Evolutionary conservation across 1,139 yeast species (phyloP).

Genomic region (Lodderomyces beijingensis): DNA sequence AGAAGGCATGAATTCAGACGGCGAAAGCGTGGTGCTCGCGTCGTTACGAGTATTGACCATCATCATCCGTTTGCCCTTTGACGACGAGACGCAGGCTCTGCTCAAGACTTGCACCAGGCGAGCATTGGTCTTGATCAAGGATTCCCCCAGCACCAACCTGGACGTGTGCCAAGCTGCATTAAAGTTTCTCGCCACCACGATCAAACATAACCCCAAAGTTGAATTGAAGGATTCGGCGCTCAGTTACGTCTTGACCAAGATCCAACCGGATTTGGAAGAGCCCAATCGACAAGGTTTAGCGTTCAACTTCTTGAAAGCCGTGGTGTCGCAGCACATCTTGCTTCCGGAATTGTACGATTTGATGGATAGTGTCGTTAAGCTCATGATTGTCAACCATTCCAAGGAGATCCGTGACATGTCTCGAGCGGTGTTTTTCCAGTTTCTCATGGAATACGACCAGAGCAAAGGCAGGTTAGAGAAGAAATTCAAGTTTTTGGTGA

Average conservation of each 20-base stretch:
- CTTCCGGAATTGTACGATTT: conserved; percentile 88
- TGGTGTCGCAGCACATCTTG: conserved; percentile 67
- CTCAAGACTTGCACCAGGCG: conserved; percentile 60
- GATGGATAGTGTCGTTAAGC: conserved; percentile 74
- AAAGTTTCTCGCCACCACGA: conserved; percentile 66
- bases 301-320: conserved; percentile 73
- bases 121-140: conserved; percentile 64
- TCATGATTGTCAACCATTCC: conserved; percentile 88
- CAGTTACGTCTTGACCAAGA: conserved; percentile 68
- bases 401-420: conserved; percentile 82
- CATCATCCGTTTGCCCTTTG: conserved; percentile 59
- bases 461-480: conserved; percentile 81
- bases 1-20: conserved; percentile 58
- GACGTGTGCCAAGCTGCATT: conserved; percentile 83
- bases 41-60: conserved; percentile 61
- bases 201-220: conserved; percentile 66
- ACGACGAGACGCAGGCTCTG: conserved; percentile 47
- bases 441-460: conserved; percentile 92
- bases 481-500: conserved; percentile 78
- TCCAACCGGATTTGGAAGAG: conserved; percentile 87
- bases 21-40: conserved; percentile 72
- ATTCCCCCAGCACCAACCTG: conserved; percentile 71
- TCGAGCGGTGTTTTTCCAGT: conserved; percentile 77
- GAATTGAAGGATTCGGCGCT: conserved; percentile 68
- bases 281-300: conserved; percentile 88